Conservation (phyloP, 345 rosid species). For the Murraya koenigii region DNA sequence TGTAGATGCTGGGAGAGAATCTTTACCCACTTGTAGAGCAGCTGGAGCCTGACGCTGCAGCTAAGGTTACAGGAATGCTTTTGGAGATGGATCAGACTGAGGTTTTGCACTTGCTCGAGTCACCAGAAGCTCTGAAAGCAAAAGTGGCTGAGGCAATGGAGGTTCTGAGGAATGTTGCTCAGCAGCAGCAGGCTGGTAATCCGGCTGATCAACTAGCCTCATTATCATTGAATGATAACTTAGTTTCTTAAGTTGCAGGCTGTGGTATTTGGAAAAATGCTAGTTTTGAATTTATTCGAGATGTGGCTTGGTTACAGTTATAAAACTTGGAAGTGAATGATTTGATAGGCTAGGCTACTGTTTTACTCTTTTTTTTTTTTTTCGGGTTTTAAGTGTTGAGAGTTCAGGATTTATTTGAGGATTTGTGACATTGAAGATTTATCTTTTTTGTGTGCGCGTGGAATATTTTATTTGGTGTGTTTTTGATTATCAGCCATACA, state of each 20-base stretch:
- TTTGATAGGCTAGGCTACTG: background rate
- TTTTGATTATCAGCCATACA: background rate
- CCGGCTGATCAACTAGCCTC: slow-evolving; percentile 70
- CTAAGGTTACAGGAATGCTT: slow-evolving; percentile 96
- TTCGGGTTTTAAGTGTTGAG: background rate
- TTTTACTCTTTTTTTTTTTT: background rate
- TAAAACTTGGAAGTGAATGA: background rate
- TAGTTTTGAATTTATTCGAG: background rate
- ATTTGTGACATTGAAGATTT: background rate
- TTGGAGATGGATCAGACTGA: slow-evolving; percentile 97
- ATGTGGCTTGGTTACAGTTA: slow-evolving; percentile 12
- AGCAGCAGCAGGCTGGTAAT: slow-evolving; percentile 60
- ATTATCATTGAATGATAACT: slow-evolving; percentile 62
- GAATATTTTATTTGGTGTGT: background rate
- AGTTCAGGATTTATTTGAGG: slow-evolving; percentile 2
- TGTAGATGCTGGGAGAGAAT: slow-evolving; percentile 92
- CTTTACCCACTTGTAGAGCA: slow-evolving; percentile 93
- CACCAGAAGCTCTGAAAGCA: slow-evolving; percentile 83
- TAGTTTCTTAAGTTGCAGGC: slow-evolving; percentile 42
- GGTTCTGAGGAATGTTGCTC: slow-evolving; percentile 77
- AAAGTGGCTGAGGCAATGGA: slow-evolving; percentile 98
- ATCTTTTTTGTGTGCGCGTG: background rate
- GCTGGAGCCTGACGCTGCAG: slow-evolving; percentile 84
- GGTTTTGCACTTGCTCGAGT: slow-evolving; percentile 89
- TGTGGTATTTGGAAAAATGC: background rate